These are phyloP conservation scores for Globisporangium okanoganense DNA, from an alignment of 352 stramenopile species.

Conservation along the genomic window DNA sequence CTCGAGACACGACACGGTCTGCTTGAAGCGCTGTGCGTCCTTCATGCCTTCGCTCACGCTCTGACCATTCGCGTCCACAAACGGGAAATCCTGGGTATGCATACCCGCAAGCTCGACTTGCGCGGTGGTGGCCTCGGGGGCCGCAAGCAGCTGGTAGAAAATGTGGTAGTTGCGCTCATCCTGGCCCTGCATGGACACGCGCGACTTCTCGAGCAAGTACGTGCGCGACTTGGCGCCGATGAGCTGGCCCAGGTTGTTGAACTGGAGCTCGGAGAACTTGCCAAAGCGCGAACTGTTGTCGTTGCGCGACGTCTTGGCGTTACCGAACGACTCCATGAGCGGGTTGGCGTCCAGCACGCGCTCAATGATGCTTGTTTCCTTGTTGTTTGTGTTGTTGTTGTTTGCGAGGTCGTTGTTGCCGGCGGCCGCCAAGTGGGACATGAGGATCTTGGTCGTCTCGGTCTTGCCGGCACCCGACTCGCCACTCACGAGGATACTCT, in stretches of 20 bases:
- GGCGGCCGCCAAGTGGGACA: conserved; percentile 89
- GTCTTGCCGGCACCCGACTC: conserved; percentile 91
- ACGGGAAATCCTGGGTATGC: conserved; percentile 77
- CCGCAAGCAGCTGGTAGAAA: conserved; percentile 95
- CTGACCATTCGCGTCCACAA: conserved; percentile 50
- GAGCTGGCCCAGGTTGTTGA: conserved; percentile 82
- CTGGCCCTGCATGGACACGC: conserved; percentile 87
- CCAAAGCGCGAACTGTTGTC: conserved; percentile 95
- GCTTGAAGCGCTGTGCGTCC: conserved; percentile 66
- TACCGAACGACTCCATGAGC: conserved; percentile 94
- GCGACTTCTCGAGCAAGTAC: conserved; percentile 87
- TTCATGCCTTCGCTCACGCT: conserved; percentile 57
- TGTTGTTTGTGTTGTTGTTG: conserved; percentile 2
- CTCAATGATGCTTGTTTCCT: conserved; percentile 77
- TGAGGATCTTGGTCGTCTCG: conserved; percentile 94
- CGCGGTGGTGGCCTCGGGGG: conserved; percentile 40
- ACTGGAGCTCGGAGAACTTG: conserved; percentile 96
- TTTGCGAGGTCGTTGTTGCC: conserved; percentile 31
- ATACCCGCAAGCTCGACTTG: conserved; percentile 71
- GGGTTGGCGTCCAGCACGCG: conserved; percentile 80
- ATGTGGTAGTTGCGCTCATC: conserved; percentile 99
- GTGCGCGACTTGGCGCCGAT: conserved; percentile 80
- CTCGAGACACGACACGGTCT: conserved; percentile 73
- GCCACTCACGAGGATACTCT: conserved; percentile 86
- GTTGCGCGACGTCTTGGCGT: conserved; percentile 95